phyloP scores from a whole-genome alignment of 139 green algal species.

The Pycnococcus provasolii region DNA sequence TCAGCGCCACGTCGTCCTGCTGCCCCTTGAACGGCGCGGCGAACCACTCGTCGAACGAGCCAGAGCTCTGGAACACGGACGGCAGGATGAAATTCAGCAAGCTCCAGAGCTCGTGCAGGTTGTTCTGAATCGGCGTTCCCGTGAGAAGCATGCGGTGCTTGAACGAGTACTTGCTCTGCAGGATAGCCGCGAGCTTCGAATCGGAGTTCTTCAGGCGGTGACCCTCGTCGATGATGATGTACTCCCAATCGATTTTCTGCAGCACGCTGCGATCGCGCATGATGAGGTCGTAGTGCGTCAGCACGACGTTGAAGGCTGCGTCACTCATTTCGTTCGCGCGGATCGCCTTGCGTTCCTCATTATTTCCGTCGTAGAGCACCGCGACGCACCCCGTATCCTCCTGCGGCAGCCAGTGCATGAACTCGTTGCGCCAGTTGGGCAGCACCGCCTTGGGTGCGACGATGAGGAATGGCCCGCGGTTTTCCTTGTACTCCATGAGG shows the following conservation, averaged over 20 bases:
- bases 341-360: constrained; percentile 41
- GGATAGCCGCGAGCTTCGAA: constrained; percentile 43
- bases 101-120: constrained; percentile 74
- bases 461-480: constrained; percentile 53
- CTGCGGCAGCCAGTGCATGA: constrained; percentile 44
- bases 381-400: constrained; percentile 12
- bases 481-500: constrained; percentile 46
- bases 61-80: constrained; percentile 55
- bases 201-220: constrained; percentile 66
- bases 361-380: constrained; percentile 45
- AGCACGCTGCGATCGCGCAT: constrained; percentile 58
- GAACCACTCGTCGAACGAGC: constrained; percentile 66
- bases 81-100: constrained; percentile 93
- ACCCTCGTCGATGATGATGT: constrained; percentile 64
- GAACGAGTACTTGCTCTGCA: constrained; percentile 34
- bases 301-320: constrained; percentile 47
- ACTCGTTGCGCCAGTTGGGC: constrained; percentile 54
- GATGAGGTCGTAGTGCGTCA: constrained; percentile 56
- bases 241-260: constrained; percentile 50
- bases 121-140: constrained; percentile 69
- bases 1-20: constrained; percentile 40
- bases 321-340: constrained; percentile 29
- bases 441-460: constrained; percentile 59
- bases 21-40: constrained; percentile 36
- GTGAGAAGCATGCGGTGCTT: constrained; percentile 54